Conservation (phyloP, 1,139 yeast genomes). For the Hyphopichia burtonii region DNA sequence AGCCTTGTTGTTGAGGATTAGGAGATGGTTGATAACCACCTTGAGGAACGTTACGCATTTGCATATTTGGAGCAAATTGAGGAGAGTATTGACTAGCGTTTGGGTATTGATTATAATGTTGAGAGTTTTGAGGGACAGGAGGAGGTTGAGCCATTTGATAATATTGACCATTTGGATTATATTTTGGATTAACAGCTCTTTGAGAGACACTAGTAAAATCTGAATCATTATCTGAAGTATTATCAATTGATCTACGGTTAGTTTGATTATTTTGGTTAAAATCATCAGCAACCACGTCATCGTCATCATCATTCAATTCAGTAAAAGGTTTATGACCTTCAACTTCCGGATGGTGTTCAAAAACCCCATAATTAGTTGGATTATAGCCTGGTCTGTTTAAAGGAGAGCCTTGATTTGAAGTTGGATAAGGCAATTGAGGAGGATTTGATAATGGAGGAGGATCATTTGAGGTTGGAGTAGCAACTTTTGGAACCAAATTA, state of each 20-base stretch:
- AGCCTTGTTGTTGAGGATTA: not conserved
- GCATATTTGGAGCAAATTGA: constrained; percentile 1
- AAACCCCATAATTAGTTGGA: constrained; percentile 25
- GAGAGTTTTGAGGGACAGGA: not conserved
- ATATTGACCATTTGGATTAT: constrained; percentile 8
- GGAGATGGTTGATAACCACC: not conserved
- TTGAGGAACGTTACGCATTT: not conserved
- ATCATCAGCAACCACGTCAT: constrained; percentile 18
- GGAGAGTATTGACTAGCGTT: constrained; percentile 4
- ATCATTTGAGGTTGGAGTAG: constrained; percentile 27
- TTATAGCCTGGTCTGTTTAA: constrained; percentile 18
- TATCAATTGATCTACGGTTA: constrained; percentile 14
- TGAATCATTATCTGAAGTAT: constrained; percentile 47
- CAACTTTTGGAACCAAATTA: constrained; percentile 24
- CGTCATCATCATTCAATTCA: constrained; percentile 38
- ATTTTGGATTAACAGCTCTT: constrained; percentile 65
- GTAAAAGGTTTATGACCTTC: constrained; percentile 51
- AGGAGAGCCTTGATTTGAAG: constrained; percentile 8
- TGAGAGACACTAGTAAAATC: constrained; percentile 81
- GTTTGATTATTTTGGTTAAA: constrained; percentile 31
- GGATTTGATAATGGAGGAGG: constrained; percentile 17
- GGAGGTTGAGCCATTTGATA: constrained; percentile 7
- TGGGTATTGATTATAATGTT: constrained; percentile 7
- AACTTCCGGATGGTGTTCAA: constrained; percentile 47
- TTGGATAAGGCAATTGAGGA: constrained; percentile 25